phyloP scores from a whole-genome alignment of 176 grass and related monocot genomes.

The Secale cereale region DNA sequence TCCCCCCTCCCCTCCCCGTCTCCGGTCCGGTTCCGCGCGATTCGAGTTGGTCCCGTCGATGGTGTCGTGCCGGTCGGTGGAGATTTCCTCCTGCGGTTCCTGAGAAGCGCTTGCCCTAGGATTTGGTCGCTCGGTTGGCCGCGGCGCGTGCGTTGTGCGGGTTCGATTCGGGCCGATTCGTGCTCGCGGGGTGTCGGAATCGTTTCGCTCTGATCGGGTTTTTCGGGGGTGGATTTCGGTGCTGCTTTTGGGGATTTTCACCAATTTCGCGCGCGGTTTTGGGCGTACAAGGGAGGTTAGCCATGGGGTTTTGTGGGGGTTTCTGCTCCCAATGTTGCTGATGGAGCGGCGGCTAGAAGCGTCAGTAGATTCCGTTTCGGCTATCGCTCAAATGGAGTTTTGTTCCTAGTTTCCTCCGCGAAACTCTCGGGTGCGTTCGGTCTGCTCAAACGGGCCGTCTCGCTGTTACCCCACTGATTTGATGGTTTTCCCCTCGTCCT shows the following conservation, averaged over 20 bases:
- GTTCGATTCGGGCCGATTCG: constrained; percentile 12
- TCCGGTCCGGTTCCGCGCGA: not conserved
- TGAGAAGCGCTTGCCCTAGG: not conserved
- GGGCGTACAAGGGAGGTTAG: not conserved
- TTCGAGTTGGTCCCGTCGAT: not conserved
- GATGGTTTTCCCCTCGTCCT: not conserved
- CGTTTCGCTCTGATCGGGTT: not conserved
- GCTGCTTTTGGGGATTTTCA: not conserved
- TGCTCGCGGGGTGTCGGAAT: not conserved
- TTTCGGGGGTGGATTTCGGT: not conserved
- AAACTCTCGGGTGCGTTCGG: not conserved
- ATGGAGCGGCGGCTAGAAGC: not conserved
- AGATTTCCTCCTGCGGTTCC: not conserved
- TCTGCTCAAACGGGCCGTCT: not conserved
- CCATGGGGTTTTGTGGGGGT: constrained; percentile 5
- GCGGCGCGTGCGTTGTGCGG: not conserved
- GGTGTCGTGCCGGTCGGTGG: not conserved
- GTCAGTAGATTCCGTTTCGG: not conserved
- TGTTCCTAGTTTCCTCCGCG: not conserved
- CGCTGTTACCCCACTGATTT: not conserved
- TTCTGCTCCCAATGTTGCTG: not conserved
- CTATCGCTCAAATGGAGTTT: not conserved
- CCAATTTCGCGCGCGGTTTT: not conserved
- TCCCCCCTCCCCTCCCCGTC: not conserved
- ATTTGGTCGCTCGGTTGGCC: not conserved